Evolutionary conservation across 2,329 filamentous ascomycete species (phyloP), one percentile per base, ranked within the genome.

Genomic region (Nemania sp.): DNA sequence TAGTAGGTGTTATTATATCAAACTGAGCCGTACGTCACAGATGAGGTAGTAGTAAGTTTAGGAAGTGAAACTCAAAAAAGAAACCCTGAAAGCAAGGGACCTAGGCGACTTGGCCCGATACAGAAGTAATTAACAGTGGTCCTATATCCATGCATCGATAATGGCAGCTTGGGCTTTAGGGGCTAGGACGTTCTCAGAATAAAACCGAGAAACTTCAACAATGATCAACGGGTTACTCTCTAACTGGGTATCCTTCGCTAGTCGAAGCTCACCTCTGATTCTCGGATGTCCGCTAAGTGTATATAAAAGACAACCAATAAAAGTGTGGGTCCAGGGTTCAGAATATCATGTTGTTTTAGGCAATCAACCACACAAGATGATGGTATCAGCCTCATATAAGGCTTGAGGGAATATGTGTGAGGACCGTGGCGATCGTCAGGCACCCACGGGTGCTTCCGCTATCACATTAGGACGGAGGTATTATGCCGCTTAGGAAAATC

Each of bases 401-500:
- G 41, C 24, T 11, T 47, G 3, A 18, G n/a, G 41, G 7, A 18
- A 7, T 24, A 22, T 47, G 11, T 41, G 35, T 15, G 35, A 41
- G 35, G 35, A 41, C 5, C 5, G 7, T 20, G 43, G 45, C 57
- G n/a, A 51, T 7, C 26, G n/a, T 52, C 13, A 38, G n/a, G 10
- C 45, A 13, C 27, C 11, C 7, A 43, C 22, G 52, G 58, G 24
- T 22, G 10, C 58, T 54, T 29, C 32, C 11, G 27, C 35, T 5
- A 22, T 53, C 10, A 8, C 41, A 43, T 53, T 43, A 32, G 54
- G 54, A 62, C 32, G 45, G n/a, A 29, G 15, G 35, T 11, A 15
- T 3, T 15, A 11, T 10, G 5, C 13, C 5, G 35, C 29, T 8
- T 13, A 11, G 35, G 35, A 15, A n/a, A 3, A 41, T 3, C 8